phyloP scores from a whole-genome alignment of 2,329 filamentous ascomycete genomes.

The Elsinoe arachidis region DNA sequence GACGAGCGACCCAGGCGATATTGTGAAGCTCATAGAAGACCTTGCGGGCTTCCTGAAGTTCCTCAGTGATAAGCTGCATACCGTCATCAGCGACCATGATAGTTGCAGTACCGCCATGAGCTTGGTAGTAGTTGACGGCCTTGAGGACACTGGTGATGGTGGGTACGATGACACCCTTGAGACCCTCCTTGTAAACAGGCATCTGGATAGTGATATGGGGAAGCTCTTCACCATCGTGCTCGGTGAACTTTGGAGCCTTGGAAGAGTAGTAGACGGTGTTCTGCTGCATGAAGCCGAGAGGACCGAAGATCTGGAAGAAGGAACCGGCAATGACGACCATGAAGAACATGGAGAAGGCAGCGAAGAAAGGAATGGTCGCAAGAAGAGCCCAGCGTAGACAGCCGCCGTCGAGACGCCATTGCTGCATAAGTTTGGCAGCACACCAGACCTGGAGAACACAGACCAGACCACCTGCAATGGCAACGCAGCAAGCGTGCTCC shows the following conservation, averaged over 20 bases:
- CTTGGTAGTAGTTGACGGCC: slow-evolving; percentile 42
- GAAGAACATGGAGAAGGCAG: slow-evolving; percentile 12
- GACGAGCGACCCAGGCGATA: slow-evolving; percentile 42
- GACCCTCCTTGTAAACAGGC: slow-evolving; percentile 35
- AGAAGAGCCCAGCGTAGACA: slow-evolving; percentile 11
- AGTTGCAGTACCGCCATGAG: slow-evolving; percentile 53
- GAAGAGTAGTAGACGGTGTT: slow-evolving; percentile 33
- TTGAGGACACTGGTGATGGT: slow-evolving; percentile 30
- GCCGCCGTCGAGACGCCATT: slow-evolving; percentile 8
- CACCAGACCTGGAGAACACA: slow-evolving; percentile 10
- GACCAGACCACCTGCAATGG: slow-evolving; percentile 3
- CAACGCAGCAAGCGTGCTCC: slow-evolving; percentile 5
- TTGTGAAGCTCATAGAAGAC: slow-evolving; percentile 43
- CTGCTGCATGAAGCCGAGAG: slow-evolving; percentile 27
- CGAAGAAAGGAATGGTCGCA: slow-evolving; percentile 10
- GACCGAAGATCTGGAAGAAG: slow-evolving; percentile 28
- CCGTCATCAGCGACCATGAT: slow-evolving; percentile 62
- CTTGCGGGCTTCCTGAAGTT: slow-evolving; percentile 34
- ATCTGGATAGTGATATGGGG: slow-evolving; percentile 48
- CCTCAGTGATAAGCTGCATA: slow-evolving; percentile 49
- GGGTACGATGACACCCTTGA: slow-evolving; percentile 31
- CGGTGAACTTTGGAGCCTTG: slow-evolving; percentile 21
- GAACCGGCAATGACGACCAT: slow-evolving; percentile 12
- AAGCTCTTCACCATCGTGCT: slow-evolving; percentile 22
- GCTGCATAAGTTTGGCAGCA: slow-evolving; percentile 6